Evolutionary conservation across 441 rosid genomes (phyloP).

Genomic region (Populus tomentosa): DNA sequence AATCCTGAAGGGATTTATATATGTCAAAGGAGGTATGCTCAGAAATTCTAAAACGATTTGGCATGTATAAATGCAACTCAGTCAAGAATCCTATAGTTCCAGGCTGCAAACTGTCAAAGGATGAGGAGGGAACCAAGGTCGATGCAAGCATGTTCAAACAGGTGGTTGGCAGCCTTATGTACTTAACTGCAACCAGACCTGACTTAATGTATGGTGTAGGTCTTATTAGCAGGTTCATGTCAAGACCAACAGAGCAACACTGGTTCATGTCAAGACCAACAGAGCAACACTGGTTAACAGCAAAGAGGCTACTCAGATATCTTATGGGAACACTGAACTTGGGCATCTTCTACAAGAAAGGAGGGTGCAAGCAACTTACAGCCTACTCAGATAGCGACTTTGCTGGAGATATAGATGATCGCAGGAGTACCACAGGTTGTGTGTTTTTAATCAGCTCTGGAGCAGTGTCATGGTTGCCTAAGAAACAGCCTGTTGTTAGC

Average conservation of each 20-base stretch:
- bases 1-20: neutral
- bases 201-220: neutral
- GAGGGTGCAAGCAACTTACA: no score
- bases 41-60: neutral
- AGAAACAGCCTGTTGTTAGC: no score
- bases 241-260: neutral
- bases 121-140: neutral
- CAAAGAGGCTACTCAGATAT: neutral
- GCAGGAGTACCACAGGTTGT: no score
- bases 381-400: no score
- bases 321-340: no score
- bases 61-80: neutral
- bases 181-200: neutral
- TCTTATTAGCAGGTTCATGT: neutral
- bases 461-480: no score
- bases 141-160: neutral
- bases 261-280: neutral
- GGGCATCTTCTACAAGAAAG: no score
- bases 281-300: neutral
- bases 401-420: no score
- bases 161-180: neutral
- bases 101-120: neutral
- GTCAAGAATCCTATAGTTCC: neutral
- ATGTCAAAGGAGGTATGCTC: conserved; percentile 1
- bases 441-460: no score